Percentiles rank a stretch among this genome's conserved stretches.
These are phyloP conservation scores for Komagataella populi DNA, from an alignment of 805 yeast genomes.

Conservation along the genomic window DNA sequence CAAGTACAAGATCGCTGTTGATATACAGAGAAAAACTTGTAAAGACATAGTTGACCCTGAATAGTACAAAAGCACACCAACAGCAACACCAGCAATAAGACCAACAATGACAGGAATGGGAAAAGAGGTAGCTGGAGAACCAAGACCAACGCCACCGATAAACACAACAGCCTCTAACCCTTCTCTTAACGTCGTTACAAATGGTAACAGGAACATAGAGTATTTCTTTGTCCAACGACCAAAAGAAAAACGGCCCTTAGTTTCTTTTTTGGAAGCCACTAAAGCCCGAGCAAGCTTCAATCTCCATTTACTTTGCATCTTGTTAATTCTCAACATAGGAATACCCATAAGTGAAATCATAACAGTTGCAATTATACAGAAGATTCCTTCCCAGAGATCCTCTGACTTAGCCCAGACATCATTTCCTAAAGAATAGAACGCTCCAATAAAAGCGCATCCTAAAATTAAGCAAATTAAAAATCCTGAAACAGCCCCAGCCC, in stretches of 20 bases:
- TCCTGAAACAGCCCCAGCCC: conserved; percentile 72
- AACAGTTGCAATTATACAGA: conserved; percentile 79
- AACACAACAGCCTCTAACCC: conserved; percentile 89
- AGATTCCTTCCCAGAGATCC: conserved; percentile 95
- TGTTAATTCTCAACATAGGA: conserved; percentile 90
- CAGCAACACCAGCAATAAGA: conserved; percentile 58
- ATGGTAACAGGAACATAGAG: conserved; percentile 63
- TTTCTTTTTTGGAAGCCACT: conserved; percentile 38
- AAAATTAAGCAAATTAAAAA: conserved; percentile 64
- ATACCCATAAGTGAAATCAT: conserved; percentile 91
- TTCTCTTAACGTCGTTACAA: conserved; percentile 77
- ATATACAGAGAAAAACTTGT: conserved; percentile 74
- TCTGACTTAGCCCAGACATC: conserved; percentile 84
- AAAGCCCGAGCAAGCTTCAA: conserved; percentile 82
- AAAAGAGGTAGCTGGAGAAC: conserved; percentile 60
- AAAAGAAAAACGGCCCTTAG: conserved; percentile 36
- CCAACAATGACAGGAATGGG: conserved; percentile 92
- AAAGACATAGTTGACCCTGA: conserved; percentile 77
- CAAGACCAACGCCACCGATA: conserved; percentile 77
- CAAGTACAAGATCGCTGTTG: conserved; percentile 81
- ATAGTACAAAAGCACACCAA: conserved; percentile 63
- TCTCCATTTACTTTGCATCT: conserved; percentile 97
- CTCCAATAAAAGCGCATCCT: conserved; percentile 93
- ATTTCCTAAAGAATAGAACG: conserved; percentile 65
- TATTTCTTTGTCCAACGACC: conserved; percentile 56